A percentile compares a stretch with the other conserved stretches of the same genome.
Conservation (phyloP, 352 stramenopile genomes). For the Phytopythium delawarense region DNA sequence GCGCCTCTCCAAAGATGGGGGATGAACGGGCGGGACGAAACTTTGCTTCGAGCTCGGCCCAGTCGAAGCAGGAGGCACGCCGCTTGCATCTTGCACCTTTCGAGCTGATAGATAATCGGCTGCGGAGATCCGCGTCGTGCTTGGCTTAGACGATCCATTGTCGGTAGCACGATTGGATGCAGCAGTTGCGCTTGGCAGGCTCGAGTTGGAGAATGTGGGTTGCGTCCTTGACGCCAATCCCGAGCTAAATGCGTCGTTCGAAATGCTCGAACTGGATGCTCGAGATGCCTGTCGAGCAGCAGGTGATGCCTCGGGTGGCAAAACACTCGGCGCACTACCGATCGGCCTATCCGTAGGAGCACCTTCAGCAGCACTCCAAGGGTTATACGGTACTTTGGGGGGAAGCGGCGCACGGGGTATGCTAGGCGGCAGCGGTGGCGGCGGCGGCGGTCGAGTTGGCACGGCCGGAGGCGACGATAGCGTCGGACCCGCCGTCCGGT, state of each 20-base stretch:
- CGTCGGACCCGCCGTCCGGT: slow-evolving; percentile 24
- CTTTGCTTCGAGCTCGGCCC: not conserved
- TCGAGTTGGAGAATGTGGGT: not conserved
- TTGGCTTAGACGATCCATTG: not conserved
- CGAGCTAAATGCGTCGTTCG: not conserved
- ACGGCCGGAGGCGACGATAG: slow-evolving; percentile 3
- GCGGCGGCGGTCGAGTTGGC: slow-evolving; percentile 1
- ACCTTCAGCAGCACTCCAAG: not conserved
- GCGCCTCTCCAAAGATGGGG: not conserved
- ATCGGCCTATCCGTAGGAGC: not conserved
- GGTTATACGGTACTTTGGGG: not conserved
- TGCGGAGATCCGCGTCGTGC: slow-evolving; percentile 22
- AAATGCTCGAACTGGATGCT: not conserved
- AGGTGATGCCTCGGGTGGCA: not conserved
- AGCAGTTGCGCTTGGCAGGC: not conserved
- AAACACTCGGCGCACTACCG: not conserved
- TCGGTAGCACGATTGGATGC: not conserved
- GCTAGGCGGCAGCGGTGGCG: slow-evolving; percentile 5
- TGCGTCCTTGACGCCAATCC: not conserved
- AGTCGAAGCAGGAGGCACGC: not conserved
- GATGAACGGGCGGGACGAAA: not conserved
- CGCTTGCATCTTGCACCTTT: not conserved
- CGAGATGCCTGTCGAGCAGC: not conserved
- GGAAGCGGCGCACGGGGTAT: not conserved
- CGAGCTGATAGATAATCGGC: slow-evolving; percentile 16